Base-by-base conservation (phyloP, 768 basidiomycete species). In the Kwoniella botswanensis region DNA sequence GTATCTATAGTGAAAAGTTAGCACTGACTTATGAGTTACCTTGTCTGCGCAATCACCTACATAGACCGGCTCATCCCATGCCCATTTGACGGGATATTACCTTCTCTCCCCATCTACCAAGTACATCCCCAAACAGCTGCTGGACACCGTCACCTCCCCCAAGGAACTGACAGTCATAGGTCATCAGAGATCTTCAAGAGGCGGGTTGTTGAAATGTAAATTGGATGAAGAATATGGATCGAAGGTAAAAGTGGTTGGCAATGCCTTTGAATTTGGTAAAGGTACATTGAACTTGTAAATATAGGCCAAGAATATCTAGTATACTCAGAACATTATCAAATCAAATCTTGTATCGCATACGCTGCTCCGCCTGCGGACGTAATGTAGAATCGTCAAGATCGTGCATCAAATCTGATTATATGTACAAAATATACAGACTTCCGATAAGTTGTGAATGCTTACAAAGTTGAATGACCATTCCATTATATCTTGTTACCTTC, bases 21-120 rank as follows among this genome's bases (percentile, higher is more conserved):
- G 0, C 7, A 35, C 35, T 35, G 35, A 35, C 35, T 9, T 0
- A 0, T 35, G 35, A 35, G 35, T 35, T 1, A 35, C 35, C 35
- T 35, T 35, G 35, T 35, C 35, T 35, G 35, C 35, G 35, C 35
- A 9, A 35, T 35, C 35, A 35, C 35, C 35, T 41, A 13, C 41
- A 17, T 52, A 78, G 76, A 78, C 76, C 13, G 76, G 76, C 18
- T 68, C 76, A 5, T 72, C 72, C n/a, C 76, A 78, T 56, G 70
- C 76, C 13, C 66, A 64, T 54, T 53, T 78, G 12, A 71, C 74
- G 24, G 60, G 70, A 22, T 78, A 78, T 43, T 75, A 78, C 61
- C 72, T 75, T 65, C 42, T 44, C 26, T 66, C 73, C 12, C 35
- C 57, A 22, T 60, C 56, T 9, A 50, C 57, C 11, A 22, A 44